Base-by-base conservation (phyloP, 2,329 filamentous ascomycete species). In the Byssothecium circinans region DNA sequence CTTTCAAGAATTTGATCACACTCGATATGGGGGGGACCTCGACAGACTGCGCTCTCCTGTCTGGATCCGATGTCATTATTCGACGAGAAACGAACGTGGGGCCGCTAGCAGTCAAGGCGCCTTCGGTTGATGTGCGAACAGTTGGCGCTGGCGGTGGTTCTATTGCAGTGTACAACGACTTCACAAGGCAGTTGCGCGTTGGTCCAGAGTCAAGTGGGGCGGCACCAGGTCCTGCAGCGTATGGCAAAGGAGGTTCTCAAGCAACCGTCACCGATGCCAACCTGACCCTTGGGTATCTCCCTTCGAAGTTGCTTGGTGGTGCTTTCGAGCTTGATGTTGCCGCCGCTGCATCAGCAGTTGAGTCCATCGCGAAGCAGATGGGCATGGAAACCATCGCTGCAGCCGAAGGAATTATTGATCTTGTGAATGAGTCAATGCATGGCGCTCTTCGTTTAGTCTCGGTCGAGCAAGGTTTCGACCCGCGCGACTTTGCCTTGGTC, bases 11-110 rank as follows among this genome's bases (percentile, higher is more conserved):
- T 34, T 60, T 78, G 20, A 77, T 78, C 42, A 78, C 75, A 0
- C 65, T 79, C 11, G 76, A 79, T 43, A 78, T 79, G 74, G 76
- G 76, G n/a, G 76, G 76, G 1, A 78, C 76, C 1, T 76, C 74
- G 4, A 78, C 76, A 0, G 76, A 79, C 44, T 76, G 74, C 49
- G 75, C 76, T 1, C 56, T 78, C 4, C 72, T 79, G 15, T 70
- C 71, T 17, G 66, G 74, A 15, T 71, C 73, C 2, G 69, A 73
- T 44, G 72, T 72, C 4, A 70, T 73, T 29, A 67, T 78, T 17
- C 72, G 76, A 33, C 65, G 75, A 27, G 75, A 78, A 52, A 78
- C 75, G 0, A 67, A 74, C 2, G 69, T 78, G 2, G 75, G 71
- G 0, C 58, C 69, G 5, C 56, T 78, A 2, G 73, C 75, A 1